phyloP scores from a whole-genome alignment of 2,329 filamentous ascomycete genomes.

The Aspergillus sp. region DNA sequence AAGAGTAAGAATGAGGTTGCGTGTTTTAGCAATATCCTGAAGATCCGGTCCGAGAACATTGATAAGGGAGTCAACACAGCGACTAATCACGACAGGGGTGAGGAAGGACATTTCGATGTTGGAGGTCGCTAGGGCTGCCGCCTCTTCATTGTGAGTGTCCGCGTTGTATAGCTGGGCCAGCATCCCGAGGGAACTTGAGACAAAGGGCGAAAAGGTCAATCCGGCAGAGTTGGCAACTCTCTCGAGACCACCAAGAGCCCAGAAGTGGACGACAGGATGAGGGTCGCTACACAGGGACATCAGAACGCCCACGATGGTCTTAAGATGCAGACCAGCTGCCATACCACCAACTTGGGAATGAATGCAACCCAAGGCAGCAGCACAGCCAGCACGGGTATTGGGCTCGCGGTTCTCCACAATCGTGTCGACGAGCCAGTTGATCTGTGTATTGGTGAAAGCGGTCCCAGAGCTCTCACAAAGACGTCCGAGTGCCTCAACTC shows the following conservation, averaged over 20 bases:
- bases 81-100: slow-evolving; percentile 78
- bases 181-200: slow-evolving; percentile 89
- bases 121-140: slow-evolving; percentile 76
- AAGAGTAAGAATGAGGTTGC: slow-evolving; percentile 86
- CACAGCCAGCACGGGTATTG: slow-evolving; percentile 88
- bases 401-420: slow-evolving; percentile 94
- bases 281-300: slow-evolving; percentile 97
- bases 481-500: slow-evolving; percentile 80
- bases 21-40: slow-evolving; percentile 87
- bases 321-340: slow-evolving; percentile 93
- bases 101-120: slow-evolving; percentile 86
- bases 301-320: slow-evolving; percentile 95
- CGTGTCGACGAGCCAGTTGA: slow-evolving; percentile 89
- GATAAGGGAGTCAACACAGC: slow-evolving; percentile 91
- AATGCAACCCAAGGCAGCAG: slow-evolving; percentile 88
- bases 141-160: slow-evolving; percentile 87
- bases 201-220: slow-evolving; percentile 85
- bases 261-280: slow-evolving; percentile 93
- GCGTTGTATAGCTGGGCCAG: slow-evolving; percentile 88
- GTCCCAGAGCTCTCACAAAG: slow-evolving; percentile 86
- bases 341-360: slow-evolving; percentile 96
- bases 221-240: slow-evolving; percentile 89
- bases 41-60: slow-evolving; percentile 95
- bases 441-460: slow-evolving; percentile 81
- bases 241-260: slow-evolving; percentile 86